Conservation (phyloP, 805 yeast genomes). For the Blastobotrys robertii region DNA sequence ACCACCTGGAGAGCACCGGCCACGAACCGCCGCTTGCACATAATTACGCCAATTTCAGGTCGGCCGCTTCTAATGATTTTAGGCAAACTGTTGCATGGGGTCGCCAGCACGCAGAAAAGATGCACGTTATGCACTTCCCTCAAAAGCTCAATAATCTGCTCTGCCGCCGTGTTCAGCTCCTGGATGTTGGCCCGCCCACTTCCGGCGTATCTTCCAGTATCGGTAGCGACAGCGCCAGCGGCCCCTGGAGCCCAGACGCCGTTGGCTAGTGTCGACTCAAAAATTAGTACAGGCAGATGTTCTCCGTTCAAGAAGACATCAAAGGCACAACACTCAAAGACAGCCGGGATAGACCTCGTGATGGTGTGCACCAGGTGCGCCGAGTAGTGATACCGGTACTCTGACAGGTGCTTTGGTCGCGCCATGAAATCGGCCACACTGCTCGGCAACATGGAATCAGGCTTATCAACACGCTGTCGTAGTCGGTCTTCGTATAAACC, state of each 20-base stretch:
- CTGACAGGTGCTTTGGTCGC: slow-evolving; percentile 1
- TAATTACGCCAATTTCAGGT: slow-evolving; percentile 84
- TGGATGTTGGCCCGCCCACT: slow-evolving; percentile 15
- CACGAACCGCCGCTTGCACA: slow-evolving; percentile 64
- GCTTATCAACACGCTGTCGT: slow-evolving; percentile 38
- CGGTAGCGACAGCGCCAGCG: slow-evolving; percentile 14
- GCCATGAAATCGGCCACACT: not conserved
- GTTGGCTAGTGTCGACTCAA: slow-evolving; percentile 57
- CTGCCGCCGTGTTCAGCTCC: slow-evolving; percentile 41
- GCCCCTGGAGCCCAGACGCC: slow-evolving; percentile 32
- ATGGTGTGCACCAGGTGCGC: slow-evolving; percentile 80
- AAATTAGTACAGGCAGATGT: slow-evolving; percentile 71
- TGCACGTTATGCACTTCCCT: slow-evolving; percentile 60
- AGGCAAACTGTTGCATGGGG: slow-evolving; percentile 74
- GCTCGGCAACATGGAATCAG: not conserved
- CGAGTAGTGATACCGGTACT: slow-evolving; percentile 62
- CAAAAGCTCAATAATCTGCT: slow-evolving; percentile 36
- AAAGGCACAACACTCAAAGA: slow-evolving; percentile 86
- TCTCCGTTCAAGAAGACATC: slow-evolving; percentile 74
- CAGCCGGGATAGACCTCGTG: slow-evolving; percentile 68
- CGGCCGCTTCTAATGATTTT: slow-evolving; percentile 79
- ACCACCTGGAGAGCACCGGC: slow-evolving; percentile 73
- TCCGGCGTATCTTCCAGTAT: not conserved
- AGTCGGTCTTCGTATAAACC: slow-evolving; percentile 90
- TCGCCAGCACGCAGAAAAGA: slow-evolving; percentile 70